Conservation (phyloP, 148 eudicot species). For the Chenopodium berlandieri region DNA sequence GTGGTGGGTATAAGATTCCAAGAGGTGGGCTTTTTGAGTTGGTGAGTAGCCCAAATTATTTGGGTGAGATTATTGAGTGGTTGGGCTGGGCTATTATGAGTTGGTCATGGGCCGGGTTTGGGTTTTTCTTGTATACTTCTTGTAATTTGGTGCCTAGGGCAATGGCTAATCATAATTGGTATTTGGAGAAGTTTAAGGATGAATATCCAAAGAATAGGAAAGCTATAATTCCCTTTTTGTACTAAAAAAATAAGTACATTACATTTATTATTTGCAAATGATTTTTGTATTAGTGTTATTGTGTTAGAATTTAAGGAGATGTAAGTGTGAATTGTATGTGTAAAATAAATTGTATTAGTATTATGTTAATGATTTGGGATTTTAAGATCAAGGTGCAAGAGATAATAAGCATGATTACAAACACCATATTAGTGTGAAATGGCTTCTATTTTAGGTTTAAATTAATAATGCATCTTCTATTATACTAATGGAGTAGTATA, state of each 20-base stretch:
- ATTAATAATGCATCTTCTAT: too few relatives aligned
- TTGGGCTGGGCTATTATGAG: slow-evolving; percentile 81
- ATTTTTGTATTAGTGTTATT: too few relatives aligned
- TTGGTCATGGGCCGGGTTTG: slow-evolving; percentile 84
- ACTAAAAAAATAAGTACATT: slow-evolving; percentile 18
- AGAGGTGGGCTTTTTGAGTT: slow-evolving; percentile 69
- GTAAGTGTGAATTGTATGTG: too few relatives aligned
- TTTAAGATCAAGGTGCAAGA: too few relatives aligned
- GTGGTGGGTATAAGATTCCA: slow-evolving; percentile 65
- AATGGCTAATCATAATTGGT: slow-evolving; percentile 64
- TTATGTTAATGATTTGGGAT: too few relatives aligned
- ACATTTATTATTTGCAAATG: too few relatives aligned
- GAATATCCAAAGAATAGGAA: slow-evolving; percentile 73
- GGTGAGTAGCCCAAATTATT: slow-evolving; percentile 83
- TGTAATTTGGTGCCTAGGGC: slow-evolving; percentile 81
- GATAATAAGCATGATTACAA: too few relatives aligned
- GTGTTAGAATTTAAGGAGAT: too few relatives aligned
- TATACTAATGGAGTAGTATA: too few relatives aligned
- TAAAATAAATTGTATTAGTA: too few relatives aligned
- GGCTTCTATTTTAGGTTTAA: too few relatives aligned
- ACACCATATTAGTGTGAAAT: too few relatives aligned
- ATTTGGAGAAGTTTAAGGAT: slow-evolving; percentile 77
- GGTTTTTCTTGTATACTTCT: slow-evolving; percentile 65
- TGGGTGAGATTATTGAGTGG: slow-evolving; percentile 96
- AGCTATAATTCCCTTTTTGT: slow-evolving; percentile 76